These are phyloP conservation scores for Podaxis sp. DNA, from an alignment of 768 basidiomycete genomes.

Conservation along the genomic window DNA sequence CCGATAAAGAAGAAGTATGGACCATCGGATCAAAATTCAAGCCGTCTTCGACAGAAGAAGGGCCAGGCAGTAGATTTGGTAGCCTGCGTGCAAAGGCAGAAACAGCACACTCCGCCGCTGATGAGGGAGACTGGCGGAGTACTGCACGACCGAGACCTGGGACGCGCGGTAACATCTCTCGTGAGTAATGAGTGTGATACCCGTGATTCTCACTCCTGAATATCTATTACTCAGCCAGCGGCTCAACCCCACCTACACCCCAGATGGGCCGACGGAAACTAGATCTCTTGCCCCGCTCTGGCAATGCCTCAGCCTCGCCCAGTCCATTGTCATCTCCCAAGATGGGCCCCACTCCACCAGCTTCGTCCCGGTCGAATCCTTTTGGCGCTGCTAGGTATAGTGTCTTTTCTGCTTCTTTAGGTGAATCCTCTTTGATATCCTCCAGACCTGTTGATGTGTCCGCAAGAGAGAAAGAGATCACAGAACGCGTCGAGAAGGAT, in stretches of 20 bases:
- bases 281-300: conserved; percentile 81
- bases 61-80: conserved; percentile 42
- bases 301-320: conserved; percentile 59
- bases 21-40: conserved; percentile 73
- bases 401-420: background rate
- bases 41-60: conserved; percentile 43
- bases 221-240: conserved; percentile 44
- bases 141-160: conserved; percentile 37
- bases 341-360: conserved; percentile 46
- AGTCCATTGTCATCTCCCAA: conserved; percentile 82
- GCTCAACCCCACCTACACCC: conserved; percentile 79
- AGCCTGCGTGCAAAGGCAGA: conserved; percentile 51
- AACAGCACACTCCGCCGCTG: conserved; percentile 42
- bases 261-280: conserved; percentile 78
- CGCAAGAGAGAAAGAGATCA: conserved; percentile 70
- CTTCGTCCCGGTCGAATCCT: conserved; percentile 59
- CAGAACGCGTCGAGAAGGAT: conserved; percentile 68
- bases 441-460: conserved; percentile 84
- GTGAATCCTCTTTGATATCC: background rate
- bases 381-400: conserved; percentile 84
- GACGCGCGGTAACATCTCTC: conserved; percentile 54
- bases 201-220: conserved; percentile 3
- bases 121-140: conserved; percentile 75
- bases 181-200: conserved; percentile 38
- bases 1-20: conserved; percentile 83